Evolutionary conservation across 805 yeast genomes (phyloP), one percentile per base, ranked within the genome.

Genomic region (Myxozyma udenii): DNA sequence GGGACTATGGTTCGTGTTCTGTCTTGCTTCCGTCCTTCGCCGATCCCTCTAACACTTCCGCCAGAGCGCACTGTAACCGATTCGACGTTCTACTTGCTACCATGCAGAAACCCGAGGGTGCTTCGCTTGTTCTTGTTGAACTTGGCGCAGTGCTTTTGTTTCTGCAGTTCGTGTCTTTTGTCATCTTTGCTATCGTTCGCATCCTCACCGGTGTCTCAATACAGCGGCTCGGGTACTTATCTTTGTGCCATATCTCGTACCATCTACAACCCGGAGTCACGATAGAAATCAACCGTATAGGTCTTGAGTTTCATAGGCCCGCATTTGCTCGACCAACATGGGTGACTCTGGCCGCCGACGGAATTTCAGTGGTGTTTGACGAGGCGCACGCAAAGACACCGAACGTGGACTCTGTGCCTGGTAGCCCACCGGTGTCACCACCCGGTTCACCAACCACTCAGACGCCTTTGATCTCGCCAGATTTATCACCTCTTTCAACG

Each of bases 321-420:
- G 68, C 71, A 3, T 68, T 71, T 26, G 70, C 74, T 4, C 53
- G 69, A 11, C 75, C 75, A 3, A 73, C 74, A 1, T 68, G 72
- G 67, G 41, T 71, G 40, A 64, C 68, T 30, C 50, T 72, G 30
- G 46, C 64, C 19, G 57, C 71, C 37, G 51, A 63, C 19, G 67
- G 66, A 23, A 53, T 68, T 16, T 71, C 69, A 30, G 41, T 72
- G 18, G 52, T 60, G 11, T 47, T 66, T 32, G 72, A 70, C 28
- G 25, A 47, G 38, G 40, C 39, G 51, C 30, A 51, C 35, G 48
- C 54, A 39, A 25, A 41, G 25, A 25, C 21, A 44, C 44, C 39
- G 47, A 56, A 9, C 23, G 26, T 32, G 12, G n/a, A n/a, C n/a
- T n/a, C n/a, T n/a, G 14, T 44, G 9, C 4, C 41, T 4, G 12